These are phyloP conservation scores for Orobanche coerulescens DNA, from an alignment of 257 asterid species.

Conservation along the genomic window DNA sequence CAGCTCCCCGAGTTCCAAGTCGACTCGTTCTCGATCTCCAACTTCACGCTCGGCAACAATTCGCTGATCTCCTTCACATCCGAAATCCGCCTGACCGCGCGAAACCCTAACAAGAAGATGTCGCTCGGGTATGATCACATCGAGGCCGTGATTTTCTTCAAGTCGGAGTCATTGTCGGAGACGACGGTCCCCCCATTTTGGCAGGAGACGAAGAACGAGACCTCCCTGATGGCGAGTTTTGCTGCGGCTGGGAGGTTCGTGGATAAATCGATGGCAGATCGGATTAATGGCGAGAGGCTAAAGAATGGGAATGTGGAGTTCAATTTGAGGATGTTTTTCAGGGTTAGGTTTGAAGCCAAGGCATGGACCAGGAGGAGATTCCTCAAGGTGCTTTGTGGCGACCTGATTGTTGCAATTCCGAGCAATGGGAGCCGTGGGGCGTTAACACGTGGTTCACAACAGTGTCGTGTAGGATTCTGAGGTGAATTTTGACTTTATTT, in stretches of 20 bases:
- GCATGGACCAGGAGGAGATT: conserved; percentile 70
- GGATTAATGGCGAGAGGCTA: conserved; percentile 39
- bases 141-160: conserved; percentile 35
- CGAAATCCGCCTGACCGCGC: conserved; percentile 46
- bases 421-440: conserved; percentile 35
- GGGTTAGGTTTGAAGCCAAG: conserved; percentile 61
- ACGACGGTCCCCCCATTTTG: conserved; percentile 57
- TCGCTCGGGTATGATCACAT: conserved; percentile 44
- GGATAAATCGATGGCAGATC: conserved; percentile 32
- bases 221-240: conserved; percentile 42
- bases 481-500: conserved; percentile 20
- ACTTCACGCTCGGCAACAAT: conserved; percentile 37
- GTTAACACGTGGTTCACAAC: conserved; percentile 48
- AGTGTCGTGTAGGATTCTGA: conserved; percentile 76
- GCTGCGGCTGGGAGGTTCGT: conserved; percentile 53
- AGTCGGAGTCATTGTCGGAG: conserved; percentile 27
- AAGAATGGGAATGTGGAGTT: conserved; percentile 37
- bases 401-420: conserved; percentile 40
- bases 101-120: conserved; percentile 80
- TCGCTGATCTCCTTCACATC: conserved; percentile 43
- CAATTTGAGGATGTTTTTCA: conserved; percentile 56
- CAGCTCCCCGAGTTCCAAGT: conserved; percentile 69
- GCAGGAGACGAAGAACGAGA: conserved; percentile 56
- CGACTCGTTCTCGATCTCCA: conserved; percentile 51
- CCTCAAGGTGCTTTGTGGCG: conserved; percentile 68